Evolutionary conservation across 192 early-diverging fungal species (phyloP).

Genomic region (Podochytrium sp.): DNA sequence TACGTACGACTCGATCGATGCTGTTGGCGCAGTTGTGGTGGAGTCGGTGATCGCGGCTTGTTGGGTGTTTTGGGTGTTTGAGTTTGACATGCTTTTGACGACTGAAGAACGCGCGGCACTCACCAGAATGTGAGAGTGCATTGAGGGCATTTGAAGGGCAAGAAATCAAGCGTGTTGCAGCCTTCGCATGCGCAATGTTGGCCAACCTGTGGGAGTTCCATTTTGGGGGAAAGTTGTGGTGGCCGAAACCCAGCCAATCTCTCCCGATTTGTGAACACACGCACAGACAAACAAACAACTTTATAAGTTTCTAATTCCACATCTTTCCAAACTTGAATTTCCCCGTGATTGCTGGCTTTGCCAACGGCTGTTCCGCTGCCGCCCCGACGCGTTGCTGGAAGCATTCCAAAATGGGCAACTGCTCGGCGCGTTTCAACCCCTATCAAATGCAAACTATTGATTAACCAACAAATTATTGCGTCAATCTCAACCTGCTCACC

Average conservation of each 20-base stretch:
- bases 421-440: constrained; percentile 49
- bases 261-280: too few species aligned
- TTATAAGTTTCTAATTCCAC: neutral
- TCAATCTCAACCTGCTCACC: constrained; percentile 37
- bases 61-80: neutral
- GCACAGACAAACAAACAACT: too few species aligned
- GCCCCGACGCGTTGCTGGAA: constrained; percentile 37
- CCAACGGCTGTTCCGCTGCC: neutral
- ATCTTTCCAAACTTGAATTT: constrained; percentile 23
- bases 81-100: neutral
- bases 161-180: constrained; percentile 22
- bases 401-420: constrained; percentile 40
- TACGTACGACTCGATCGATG: constrained; percentile 6
- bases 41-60: constrained; percentile 24
- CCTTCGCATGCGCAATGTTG: constrained; percentile 6
- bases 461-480: neutral
- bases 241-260: too few species aligned
- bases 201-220: constrained; percentile 10
- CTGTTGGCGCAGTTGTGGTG: constrained; percentile 26
- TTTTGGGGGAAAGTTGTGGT: too few species aligned
- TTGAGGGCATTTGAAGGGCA: constrained; percentile 26
- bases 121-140: constrained; percentile 23
- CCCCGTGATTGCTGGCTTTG: neutral
- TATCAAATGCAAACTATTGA: neutral
- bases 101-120: neutral